Base-by-base conservation (phyloP, 208 protist species). In the Porcisia deanei region DNA sequence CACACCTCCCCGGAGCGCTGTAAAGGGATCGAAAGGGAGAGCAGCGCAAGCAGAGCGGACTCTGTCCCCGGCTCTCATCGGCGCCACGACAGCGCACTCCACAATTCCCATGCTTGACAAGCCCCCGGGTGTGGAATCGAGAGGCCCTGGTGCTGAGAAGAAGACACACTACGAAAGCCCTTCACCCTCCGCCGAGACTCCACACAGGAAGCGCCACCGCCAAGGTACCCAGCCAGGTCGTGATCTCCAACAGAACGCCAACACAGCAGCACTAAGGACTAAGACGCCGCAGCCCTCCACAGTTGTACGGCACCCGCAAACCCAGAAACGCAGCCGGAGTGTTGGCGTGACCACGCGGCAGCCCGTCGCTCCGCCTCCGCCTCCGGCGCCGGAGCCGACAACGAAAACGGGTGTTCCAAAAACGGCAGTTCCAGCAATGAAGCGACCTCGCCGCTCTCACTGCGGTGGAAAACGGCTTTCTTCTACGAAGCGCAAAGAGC, bases 401-500 rank as follows among this genome's bases (percentile, higher is more conserved):
- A 22, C 30, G 12, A 30, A 3, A 22, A 45, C 60, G 22, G 37
- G 60, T 65, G 60, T n/a, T 47, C 37, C 8, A 45, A 76, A 22
- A 65, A 65, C 18, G 60, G 37, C 55, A 52, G 59, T 57, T 25
- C 7, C 59, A 57, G 59, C 59, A 41, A 37, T 34, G 54, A 34
- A 52, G 47, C 52, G 71, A 5, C 34, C n/a, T 9, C 58, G 58
- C 20, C 78, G 68, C 20, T 5, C 59, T 39, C 58, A 53, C 4
- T 30, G 22, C 14, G 53, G 37, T 1, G 47, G 34, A 22, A 72
- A 41, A 37, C 71, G 71, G 22, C 43, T 73, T 10, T 69, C 77
- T 12, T 25, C 78, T 34, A 39, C 57, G 14, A 67, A 82, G 60
- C 78, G 54, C 16, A 65, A 65, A 47, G 80, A 79, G 63, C 80